phyloP scores from a whole-genome alignment of 768 basidiomycete genomes.

The Lentinula raphanica region DNA sequence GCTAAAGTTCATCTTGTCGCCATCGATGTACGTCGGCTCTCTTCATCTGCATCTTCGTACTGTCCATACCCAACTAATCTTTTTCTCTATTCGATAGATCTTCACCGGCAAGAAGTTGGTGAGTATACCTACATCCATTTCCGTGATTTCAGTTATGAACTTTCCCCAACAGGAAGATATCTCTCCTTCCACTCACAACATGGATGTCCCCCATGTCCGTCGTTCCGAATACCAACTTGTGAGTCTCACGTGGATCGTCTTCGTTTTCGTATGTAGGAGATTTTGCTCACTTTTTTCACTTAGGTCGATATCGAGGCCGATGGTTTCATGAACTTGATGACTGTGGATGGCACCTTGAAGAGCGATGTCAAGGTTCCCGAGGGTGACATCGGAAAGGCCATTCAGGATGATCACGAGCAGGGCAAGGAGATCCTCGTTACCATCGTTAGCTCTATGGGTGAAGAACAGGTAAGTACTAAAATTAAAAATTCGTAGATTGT shows the following conservation, averaged over 20 bases:
- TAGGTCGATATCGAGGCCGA: slow-evolving; percentile 83
- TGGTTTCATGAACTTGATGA: slow-evolving; percentile 93
- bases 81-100: slow-evolving; percentile 53
- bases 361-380: slow-evolving; percentile 96
- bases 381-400: slow-evolving; percentile 68
- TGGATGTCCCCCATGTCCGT: slow-evolving; percentile 94
- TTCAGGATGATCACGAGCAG: slow-evolving; percentile 66
- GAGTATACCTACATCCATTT: slow-evolving; percentile 25
- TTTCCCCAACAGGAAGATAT: slow-evolving; percentile 72
- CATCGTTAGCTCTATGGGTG: slow-evolving; percentile 84
- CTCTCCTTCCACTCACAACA: slow-evolving; percentile 97
- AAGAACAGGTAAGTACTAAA: slow-evolving; percentile 66
- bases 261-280: slow-evolving; percentile 5
- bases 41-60: neutral
- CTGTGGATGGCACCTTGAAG: slow-evolving; percentile 70
- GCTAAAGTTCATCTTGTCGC: slow-evolving; percentile 98
- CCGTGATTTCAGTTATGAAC: slow-evolving; percentile 4
- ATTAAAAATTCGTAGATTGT: neutral
- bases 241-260: slow-evolving; percentile 22
- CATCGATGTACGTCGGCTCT: slow-evolving; percentile 71
- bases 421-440: slow-evolving; percentile 89
- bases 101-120: slow-evolving; percentile 98
- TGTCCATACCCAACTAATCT: slow-evolving; percentile 11
- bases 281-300: slow-evolving; percentile 3
- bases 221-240: slow-evolving; percentile 92